Conservation (phyloP, 345 rosid genomes). For the Cardiospermum halicacabum region DNA sequence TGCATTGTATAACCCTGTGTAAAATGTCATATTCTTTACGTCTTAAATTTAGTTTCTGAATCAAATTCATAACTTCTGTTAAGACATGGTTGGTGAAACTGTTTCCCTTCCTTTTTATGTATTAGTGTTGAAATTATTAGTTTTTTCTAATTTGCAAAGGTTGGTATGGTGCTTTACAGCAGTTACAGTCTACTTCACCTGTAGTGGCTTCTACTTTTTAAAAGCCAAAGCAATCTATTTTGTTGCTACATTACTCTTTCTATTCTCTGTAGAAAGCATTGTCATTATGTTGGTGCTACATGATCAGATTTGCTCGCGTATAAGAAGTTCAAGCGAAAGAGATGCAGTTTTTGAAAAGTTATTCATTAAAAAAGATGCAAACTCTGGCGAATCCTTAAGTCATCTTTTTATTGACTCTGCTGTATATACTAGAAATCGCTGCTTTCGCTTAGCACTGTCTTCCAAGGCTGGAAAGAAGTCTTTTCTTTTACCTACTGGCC, state of each 20-base stretch:
- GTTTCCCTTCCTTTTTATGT: background rate
- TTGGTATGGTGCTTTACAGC: background rate
- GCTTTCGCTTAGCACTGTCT: conserved; percentile 85
- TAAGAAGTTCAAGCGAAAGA: conserved; percentile 42
- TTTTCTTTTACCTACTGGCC: conserved; percentile 74
- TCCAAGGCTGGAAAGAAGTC: conserved; percentile 93
- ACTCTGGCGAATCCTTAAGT: conserved; percentile 34
- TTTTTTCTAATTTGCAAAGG: background rate
- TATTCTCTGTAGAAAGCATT: conserved; percentile 9
- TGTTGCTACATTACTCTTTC: conserved; percentile 3
- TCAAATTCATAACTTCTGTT: background rate
- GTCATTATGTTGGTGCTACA: conserved; percentile 11
- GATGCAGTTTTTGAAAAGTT: conserved; percentile 48
- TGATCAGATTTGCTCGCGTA: conserved; percentile 72
- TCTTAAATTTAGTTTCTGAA: background rate
- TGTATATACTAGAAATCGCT: conserved; percentile 90
- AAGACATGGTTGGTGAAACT: background rate
- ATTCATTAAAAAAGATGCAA: conserved; percentile 66
- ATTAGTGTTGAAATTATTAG: background rate
- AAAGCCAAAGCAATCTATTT: conserved; percentile 7
- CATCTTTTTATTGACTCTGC: conserved; percentile 85
- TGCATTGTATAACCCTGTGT: conserved; percentile 16
- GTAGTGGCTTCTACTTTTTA: background rate
- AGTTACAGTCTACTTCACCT: background rate
- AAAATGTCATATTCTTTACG: background rate